Evolutionary conservation across 345 rosid species (phyloP).

Genomic region (Citrus trifoliata): DNA sequence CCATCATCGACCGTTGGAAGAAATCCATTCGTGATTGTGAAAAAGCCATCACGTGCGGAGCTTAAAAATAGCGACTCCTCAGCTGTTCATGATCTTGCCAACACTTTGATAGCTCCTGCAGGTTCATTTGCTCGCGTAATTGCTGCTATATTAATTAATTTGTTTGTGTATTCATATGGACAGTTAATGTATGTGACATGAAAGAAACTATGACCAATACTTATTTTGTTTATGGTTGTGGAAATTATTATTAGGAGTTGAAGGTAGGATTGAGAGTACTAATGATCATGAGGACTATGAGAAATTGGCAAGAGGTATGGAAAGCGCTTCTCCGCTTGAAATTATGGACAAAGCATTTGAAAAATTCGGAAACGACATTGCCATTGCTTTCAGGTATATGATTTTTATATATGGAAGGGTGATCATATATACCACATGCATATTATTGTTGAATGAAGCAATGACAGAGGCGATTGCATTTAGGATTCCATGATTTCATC

Average conservation of each 20-base stretch:
- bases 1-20: neutral
- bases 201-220: neutral
- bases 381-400: constrained; percentile 14
- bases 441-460: neutral
- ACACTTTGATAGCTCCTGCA: neutral
- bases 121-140: neutral
- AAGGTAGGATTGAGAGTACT: neutral
- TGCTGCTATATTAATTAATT: neutral
- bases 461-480: neutral
- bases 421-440: neutral
- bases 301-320: neutral
- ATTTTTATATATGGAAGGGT: neutral
- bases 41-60: constrained; percentile 8
- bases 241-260: neutral
- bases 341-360: neutral
- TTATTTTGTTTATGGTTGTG: neutral
- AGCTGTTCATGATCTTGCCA: constrained; percentile 8
- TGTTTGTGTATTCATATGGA: neutral
- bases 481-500: neutral
- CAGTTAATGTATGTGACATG: neutral
- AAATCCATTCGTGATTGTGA: neutral
- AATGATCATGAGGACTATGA: neutral
- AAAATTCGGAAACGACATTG: constrained; percentile 7
- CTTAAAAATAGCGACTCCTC: constrained; percentile 16
- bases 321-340: neutral